Base-by-base conservation (phyloP, 345 rosid species). In the Carallia pectinifolia region DNA sequence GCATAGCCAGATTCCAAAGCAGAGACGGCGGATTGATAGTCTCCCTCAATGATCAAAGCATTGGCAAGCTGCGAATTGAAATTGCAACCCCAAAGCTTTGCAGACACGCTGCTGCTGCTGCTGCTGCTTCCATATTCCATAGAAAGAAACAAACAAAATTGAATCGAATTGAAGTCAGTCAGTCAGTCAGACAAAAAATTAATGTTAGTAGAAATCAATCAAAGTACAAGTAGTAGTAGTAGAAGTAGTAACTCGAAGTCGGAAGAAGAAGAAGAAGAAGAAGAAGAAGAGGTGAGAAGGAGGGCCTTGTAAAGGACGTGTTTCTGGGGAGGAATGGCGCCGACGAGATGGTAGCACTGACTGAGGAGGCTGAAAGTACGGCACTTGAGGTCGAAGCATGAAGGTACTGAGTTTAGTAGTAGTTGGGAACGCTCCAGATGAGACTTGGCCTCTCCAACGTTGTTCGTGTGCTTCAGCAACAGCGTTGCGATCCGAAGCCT, bases 11-110 rank as follows among this genome's bases (percentile, higher is more conserved):
- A 82, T 69, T 90, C 87, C 65, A 92, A 74, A 48, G 89, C 86
- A 23, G 97, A 80, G 62, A 95, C 63, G 16, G 98, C 86, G 66
- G 84, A 77, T 40, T 80, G 83, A 68, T 83, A 90, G 70, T 95
- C 96, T 53, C 96, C 98, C 82, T 90, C 91, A 58, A 86, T 84
- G 50, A 95, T 80, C 64, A 89, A 87, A 23, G 89, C 89, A 73
- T 86, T 95, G 17, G 98, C 97, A n/a, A 95, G 88, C 88, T 92
- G 99, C 10, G 98, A 92, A 74, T 83, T 90, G 90, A 95, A 92
- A 75, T 95, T 95, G 86, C 97, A 92, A 68, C 89, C 78, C 99
- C 99, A 95, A 30, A 95, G 82, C 75, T 76, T 77, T 64, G 81
- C 83, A 13, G 89, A 81, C 39, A 86, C 38, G 79, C 89, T 82